These are phyloP conservation scores for Eutrema japonicum DNA, from an alignment of 345 rosid genomes.

Conservation along the genomic window DNA sequence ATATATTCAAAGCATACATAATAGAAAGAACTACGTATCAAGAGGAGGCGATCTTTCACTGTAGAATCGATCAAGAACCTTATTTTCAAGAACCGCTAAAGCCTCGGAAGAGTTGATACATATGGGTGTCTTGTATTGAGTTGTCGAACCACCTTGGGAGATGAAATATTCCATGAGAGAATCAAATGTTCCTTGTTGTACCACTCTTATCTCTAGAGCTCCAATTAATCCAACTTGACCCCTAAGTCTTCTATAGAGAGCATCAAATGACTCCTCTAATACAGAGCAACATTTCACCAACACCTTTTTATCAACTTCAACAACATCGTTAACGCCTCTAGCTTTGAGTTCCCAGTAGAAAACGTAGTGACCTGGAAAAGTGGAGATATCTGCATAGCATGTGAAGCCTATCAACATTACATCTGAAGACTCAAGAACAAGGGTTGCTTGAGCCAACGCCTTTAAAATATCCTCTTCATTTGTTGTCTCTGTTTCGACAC, in stretches of 20 bases:
- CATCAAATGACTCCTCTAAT: constrained; percentile 63
- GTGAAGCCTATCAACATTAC: constrained; percentile 57
- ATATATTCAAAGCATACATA: no score
- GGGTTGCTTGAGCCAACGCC: constrained; percentile 53
- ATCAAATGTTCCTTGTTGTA: constrained; percentile 59
- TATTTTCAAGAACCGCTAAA: constrained; percentile 4
- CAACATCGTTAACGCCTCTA: constrained; percentile 21
- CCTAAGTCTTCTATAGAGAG: constrained; percentile 51
- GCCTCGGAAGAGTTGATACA: constrained; percentile 57
- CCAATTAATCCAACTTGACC: constrained; percentile 50
- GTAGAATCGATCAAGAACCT: constrained; percentile 9
- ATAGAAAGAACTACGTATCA: neutral
- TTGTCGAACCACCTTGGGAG: constrained; percentile 57
- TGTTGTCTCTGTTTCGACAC: constrained; percentile 60
- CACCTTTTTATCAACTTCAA: constrained; percentile 40
- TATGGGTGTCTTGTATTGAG: constrained; percentile 73
- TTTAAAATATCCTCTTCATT: constrained; percentile 64
- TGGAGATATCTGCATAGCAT: constrained; percentile 52
- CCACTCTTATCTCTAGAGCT: constrained; percentile 68
- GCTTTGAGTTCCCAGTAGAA: constrained; percentile 65
- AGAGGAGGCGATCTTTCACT: constrained; percentile 3
- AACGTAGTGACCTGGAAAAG: constrained; percentile 66
- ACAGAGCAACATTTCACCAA: constrained; percentile 62
- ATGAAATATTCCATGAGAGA: constrained; percentile 65
- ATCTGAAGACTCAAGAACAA: constrained; percentile 49